phyloP scores from a whole-genome alignment of 805 yeast genomes.

The Schizosaccharomyces lindneri region DNA sequence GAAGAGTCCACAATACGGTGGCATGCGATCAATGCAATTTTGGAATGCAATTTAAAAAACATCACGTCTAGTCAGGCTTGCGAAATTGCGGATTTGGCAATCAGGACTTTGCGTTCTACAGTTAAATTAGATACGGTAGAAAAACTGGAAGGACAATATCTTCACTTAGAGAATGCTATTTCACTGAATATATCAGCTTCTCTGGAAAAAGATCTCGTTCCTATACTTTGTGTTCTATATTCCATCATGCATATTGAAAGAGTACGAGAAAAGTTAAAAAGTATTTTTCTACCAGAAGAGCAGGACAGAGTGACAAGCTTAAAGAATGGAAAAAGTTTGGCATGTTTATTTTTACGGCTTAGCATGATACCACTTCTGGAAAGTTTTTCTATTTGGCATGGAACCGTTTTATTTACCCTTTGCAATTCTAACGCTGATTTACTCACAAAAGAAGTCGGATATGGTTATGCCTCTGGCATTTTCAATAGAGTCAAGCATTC shows the following conservation, averaged over 20 bases:
- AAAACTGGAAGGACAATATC: background rate
- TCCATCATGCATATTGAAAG: no score
- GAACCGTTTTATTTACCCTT: background rate
- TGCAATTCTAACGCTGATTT: background rate
- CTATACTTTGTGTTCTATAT: no score
- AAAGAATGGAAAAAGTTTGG: no score
- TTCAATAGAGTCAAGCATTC: background rate
- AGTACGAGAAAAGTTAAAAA: no score
- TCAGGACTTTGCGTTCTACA: background rate
- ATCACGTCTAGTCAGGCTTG: background rate
- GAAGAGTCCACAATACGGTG: background rate
- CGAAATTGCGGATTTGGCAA: background rate
- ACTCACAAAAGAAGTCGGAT: constrained; percentile 6
- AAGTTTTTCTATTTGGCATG: no score
- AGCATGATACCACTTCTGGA: no score
- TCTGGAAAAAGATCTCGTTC: no score
- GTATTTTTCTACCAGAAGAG: no score
- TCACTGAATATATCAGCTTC: no score
- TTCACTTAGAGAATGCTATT: no score
- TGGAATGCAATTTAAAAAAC: background rate
- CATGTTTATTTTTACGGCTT: no score
- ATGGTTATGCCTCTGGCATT: constrained; percentile 12
- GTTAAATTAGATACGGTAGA: background rate
- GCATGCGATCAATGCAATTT: background rate
- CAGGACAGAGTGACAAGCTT: no score